Evolutionary conservation across 1,284 basidiomycete species (phyloP).

Genomic region (Apiotrichum akiyoshidainum): DNA sequence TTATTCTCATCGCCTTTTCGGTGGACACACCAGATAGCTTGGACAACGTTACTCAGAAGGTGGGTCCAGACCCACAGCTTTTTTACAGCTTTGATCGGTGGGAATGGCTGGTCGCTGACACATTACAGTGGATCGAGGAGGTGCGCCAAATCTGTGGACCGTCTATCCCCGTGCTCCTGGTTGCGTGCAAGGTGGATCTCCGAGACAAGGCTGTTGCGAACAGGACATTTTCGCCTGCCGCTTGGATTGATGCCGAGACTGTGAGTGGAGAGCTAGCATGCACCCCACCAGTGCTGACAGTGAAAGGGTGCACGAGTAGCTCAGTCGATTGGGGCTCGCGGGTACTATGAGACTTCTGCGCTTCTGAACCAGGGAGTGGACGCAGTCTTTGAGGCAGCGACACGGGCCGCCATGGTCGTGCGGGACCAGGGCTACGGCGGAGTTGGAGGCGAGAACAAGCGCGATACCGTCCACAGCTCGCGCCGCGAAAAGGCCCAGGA

Average conservation of each 20-base stretch:
- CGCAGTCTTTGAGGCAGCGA: slow-evolving; percentile 91
- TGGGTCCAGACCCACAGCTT: slow-evolving; percentile 38
- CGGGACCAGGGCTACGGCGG: slow-evolving; percentile 62
- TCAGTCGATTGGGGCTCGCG: slow-evolving; percentile 74
- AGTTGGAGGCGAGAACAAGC: slow-evolving; percentile 30
- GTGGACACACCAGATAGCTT: slow-evolving; percentile 95
- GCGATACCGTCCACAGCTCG: slow-evolving; percentile 6
- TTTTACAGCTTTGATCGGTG: no score
- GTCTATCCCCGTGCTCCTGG: slow-evolving; percentile 55
- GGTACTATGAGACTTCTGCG: slow-evolving; percentile 90
- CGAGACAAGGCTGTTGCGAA: slow-evolving; percentile 55
- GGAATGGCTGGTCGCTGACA: slow-evolving; percentile 15
- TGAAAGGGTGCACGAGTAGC: slow-evolving; percentile 70
- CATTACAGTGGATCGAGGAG: slow-evolving; percentile 89
- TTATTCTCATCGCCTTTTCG: slow-evolving; percentile 94
- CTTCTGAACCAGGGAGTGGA: slow-evolving; percentile 90
- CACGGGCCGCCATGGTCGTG: slow-evolving; percentile 88
- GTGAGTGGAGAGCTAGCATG: not conserved
- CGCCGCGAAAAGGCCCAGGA: slow-evolving; percentile 12
- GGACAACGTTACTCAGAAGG: slow-evolving; percentile 92
- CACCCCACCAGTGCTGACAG: slow-evolving; percentile 4
- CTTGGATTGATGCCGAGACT: slow-evolving; percentile 43
- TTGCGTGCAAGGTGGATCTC: slow-evolving; percentile 53
- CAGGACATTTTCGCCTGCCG: slow-evolving; percentile 44
- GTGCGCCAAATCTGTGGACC: slow-evolving; percentile 83